A percentile compares a stretch with the other conserved stretches of the same genome.
phyloP scores from a whole-genome alignment of 164 flowering plant genomes.

The grape (Vitis vinifera) region ASM3070453v1 NC_081815.1:6307501-6308000 shows the following conservation, averaged over 20 bases:
- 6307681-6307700: slow-evolving; percentile 3
- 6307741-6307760: slow-evolving; percentile 64
- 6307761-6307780: slow-evolving; percentile 74
- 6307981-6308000: slow-evolving; percentile 81
- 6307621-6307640: slow-evolving; percentile 77
- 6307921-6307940: slow-evolving; percentile 64
- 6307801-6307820: slow-evolving; percentile 78
- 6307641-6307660: slow-evolving; percentile 62
- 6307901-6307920: slow-evolving; percentile 55
- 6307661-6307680: slow-evolving; percentile 79
- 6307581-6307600: slow-evolving; percentile 77
- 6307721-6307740: neutral
- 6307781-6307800: slow-evolving; percentile 69
- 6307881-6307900: slow-evolving; percentile 39
- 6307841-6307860: slow-evolving; percentile 68
- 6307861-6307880: slow-evolving; percentile 74
- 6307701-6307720: neutral
- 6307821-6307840: slow-evolving; percentile 52
- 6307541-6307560: slow-evolving; percentile 30
- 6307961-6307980: slow-evolving; percentile 85
- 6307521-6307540: slow-evolving; percentile 46
- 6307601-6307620: slow-evolving; percentile 64
- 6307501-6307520: slow-evolving; percentile 55
- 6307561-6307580: slow-evolving; percentile 65
- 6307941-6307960: slow-evolving; percentile 76